phyloP scores from a whole-genome alignment of 345 rosid genomes.

The Durio zibethinus region DNA sequence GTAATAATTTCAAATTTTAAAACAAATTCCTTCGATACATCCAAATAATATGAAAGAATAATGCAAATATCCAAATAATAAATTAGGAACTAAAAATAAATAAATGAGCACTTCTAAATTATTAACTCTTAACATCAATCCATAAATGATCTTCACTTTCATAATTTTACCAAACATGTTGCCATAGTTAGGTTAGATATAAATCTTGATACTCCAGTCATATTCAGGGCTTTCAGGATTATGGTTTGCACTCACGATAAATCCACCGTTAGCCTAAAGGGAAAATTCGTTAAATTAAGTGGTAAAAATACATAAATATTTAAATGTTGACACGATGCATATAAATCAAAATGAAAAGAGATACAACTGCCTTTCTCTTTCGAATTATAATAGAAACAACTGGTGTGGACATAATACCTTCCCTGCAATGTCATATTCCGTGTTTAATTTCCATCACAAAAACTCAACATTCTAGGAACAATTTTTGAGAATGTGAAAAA shows the following conservation, averaged over 20 bases:
- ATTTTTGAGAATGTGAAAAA: neutral
- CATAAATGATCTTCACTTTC: neutral
- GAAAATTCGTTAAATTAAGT: conserved; percentile 2
- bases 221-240: conserved; percentile 95
- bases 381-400: conserved; percentile 92
- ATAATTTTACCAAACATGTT: neutral
- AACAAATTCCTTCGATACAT: too few species aligned
- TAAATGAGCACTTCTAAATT: neutral
- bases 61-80: neutral
- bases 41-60: neutral
- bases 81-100: neutral
- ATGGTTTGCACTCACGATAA: conserved; percentile 96
- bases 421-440: conserved; percentile 44
- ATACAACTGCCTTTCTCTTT: conserved; percentile 60
- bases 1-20: too few species aligned
- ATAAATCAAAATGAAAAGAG: conserved; percentile 5
- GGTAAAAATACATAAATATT: neutral
- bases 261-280: conserved; percentile 85
- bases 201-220: conserved; percentile 98
- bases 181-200: conserved; percentile 10
- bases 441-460: conserved; percentile 15
- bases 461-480: neutral
- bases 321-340: neutral
- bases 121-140: neutral
- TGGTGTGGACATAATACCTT: conserved; percentile 83